A percentile compares a stretch with the other conserved stretches of the same genome.
Evolutionary conservation across 208 protist species (phyloP).

Genomic region (Blechomonas ayalai): DNA sequence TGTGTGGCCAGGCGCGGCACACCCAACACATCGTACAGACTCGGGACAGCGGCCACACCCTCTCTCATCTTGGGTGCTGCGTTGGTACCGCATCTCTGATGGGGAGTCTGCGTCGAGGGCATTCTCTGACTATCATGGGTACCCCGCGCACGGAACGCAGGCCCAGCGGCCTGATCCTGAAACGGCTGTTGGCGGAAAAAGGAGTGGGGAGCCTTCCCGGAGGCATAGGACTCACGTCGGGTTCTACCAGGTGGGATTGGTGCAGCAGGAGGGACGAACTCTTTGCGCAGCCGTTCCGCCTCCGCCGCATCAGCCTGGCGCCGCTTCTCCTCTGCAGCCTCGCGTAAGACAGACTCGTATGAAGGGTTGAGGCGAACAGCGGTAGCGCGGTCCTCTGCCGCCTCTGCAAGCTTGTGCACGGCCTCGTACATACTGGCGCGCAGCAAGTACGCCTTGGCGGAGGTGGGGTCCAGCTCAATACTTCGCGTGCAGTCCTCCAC

Average conservation of each 20-base stretch:
- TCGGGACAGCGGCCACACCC: conserved; percentile 1
- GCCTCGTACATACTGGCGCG: conserved; percentile 32
- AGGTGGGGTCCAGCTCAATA: conserved; percentile 23
- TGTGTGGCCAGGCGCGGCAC: conserved; percentile 20
- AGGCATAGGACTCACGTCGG: no score
- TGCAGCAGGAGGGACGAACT: no score
- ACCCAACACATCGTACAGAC: conserved; percentile 65
- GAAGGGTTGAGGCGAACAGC: conserved; percentile 23
- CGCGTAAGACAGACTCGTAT: conserved; percentile 24
- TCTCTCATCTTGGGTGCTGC: no score
- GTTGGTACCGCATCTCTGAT: no score
- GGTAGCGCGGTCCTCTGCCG: conserved; percentile 33
- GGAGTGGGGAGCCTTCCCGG: no score
- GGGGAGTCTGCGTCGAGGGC: no score
- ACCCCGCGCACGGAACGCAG: no score
- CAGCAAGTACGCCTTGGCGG: conserved; percentile 38
- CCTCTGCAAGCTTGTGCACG: conserved; percentile 21
- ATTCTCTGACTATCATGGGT: no score
- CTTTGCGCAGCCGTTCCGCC: no score
- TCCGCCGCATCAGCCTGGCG: conserved; percentile 5
- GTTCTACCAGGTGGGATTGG: no score
- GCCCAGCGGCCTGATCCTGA: no score
- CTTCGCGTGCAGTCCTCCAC: conserved; percentile 59
- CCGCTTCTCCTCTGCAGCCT: conserved; percentile 27
- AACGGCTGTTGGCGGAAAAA: no score